Conservation (phyloP, 2,329 filamentous ascomycete species). For the Exserohilum turcica region DNA sequence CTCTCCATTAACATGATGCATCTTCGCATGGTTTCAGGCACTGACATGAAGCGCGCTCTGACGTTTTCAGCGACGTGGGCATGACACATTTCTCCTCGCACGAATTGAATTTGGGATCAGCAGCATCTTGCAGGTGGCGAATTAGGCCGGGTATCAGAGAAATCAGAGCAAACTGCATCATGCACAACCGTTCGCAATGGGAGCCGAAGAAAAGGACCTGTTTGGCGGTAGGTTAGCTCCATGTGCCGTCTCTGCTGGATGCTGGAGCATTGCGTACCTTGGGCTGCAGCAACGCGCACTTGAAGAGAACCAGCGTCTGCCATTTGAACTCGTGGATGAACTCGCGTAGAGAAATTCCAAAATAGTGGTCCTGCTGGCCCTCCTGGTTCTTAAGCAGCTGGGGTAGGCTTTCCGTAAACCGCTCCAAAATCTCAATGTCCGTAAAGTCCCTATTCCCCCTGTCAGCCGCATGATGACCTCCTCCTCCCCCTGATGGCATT, state of each 20-base stretch:
- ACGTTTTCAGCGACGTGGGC: slow-evolving; percentile 86
- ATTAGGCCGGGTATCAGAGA: slow-evolving; percentile 93
- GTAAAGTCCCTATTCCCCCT: slow-evolving; percentile 70
- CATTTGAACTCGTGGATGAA: slow-evolving; percentile 93
- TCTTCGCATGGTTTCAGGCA: neutral
- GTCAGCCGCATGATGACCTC: neutral
- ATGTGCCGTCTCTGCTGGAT: neutral
- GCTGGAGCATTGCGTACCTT: slow-evolving; percentile 65
- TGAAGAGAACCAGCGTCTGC: slow-evolving; percentile 91
- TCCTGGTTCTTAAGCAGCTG: slow-evolving; percentile 65
- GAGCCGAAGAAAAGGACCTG: slow-evolving; percentile 99
- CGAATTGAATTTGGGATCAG: slow-evolving; percentile 86
- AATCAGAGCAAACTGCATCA: slow-evolving; percentile 97
- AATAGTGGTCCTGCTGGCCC: slow-evolving; percentile 80
- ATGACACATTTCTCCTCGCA: slow-evolving; percentile 76
- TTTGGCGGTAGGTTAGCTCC: slow-evolving; percentile 16
- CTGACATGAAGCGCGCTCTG: slow-evolving; percentile 79
- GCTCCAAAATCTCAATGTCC: slow-evolving; percentile 84
- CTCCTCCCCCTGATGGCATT: neutral
- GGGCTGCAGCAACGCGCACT: slow-evolving; percentile 89
- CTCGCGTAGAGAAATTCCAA: slow-evolving; percentile 84
- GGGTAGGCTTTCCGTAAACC: slow-evolving; percentile 86
- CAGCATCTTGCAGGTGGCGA: slow-evolving; percentile 89
- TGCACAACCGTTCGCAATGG: slow-evolving; percentile 93
- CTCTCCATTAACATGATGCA: slow-evolving; percentile 26